Conservation (phyloP, 805 yeast species). For the Yarrowia porcina region DNA sequence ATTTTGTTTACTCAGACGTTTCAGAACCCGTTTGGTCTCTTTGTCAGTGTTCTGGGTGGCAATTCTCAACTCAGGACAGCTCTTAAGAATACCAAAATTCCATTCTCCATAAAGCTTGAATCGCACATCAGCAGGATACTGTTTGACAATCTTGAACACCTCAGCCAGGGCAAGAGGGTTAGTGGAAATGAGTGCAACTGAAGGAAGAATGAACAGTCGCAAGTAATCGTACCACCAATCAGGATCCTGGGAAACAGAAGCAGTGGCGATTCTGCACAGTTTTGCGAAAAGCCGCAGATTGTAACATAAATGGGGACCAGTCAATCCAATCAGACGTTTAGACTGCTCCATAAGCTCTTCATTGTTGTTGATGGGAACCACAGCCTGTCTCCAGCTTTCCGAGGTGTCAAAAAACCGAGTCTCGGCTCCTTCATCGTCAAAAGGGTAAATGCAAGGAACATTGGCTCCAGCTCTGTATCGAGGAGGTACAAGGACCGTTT, state of each 20-base stretch:
- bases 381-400: conserved; percentile 46
- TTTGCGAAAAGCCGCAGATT: conserved; percentile 51
- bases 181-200: conserved; percentile 50
- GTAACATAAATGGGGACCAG: conserved; percentile 54
- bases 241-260: not conserved
- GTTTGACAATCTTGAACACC: conserved; percentile 52
- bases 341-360: conserved; percentile 50
- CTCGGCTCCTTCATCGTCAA: not conserved
- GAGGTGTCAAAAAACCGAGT: conserved; percentile 43
- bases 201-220: conserved; percentile 65
- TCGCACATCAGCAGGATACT: conserved; percentile 59
- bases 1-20: conserved; percentile 78
- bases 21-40: conserved; percentile 70
- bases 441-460: not conserved
- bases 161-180: conserved; percentile 61
- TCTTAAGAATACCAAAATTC: conserved; percentile 54
- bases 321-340: conserved; percentile 49
- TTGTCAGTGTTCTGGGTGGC: conserved; percentile 68
- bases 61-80: conserved; percentile 52
- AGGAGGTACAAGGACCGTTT: not conserved
- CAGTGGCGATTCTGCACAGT: conserved; percentile 58
- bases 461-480: not conserved
- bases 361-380: conserved; percentile 42
- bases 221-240: conserved; percentile 56
- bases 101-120: conserved; percentile 81